Conservation (phyloP, 2,329 filamentous ascomycete species). For the Aureobasidium sp. region DNA sequence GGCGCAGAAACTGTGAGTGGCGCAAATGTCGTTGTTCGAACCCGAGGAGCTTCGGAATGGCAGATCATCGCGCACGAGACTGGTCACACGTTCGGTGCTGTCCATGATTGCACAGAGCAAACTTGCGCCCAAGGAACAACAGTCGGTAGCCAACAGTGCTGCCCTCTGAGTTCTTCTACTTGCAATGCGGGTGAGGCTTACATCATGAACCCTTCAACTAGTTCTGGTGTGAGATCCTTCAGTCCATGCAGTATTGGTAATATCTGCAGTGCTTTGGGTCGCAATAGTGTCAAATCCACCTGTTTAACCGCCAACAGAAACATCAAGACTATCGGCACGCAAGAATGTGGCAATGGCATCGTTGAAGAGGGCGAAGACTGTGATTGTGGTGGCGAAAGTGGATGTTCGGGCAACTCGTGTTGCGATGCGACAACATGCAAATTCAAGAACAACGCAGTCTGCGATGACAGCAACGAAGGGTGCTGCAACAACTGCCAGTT, state of each 20-base stretch:
- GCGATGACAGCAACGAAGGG: slow-evolving; percentile 76
- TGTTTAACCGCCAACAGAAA: slow-evolving; percentile 80
- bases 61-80: slow-evolving; percentile 92
- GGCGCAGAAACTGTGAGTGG: slow-evolving; percentile 67
- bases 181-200: slow-evolving; percentile 73
- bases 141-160: slow-evolving; percentile 62
- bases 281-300: slow-evolving; percentile 62
- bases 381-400: slow-evolving; percentile 73
- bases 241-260: slow-evolving; percentile 88
- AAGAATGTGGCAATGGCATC: slow-evolving; percentile 92
- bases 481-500: slow-evolving; percentile 70
- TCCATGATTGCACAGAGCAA: slow-evolving; percentile 75
- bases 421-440: slow-evolving; percentile 82
- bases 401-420: slow-evolving; percentile 68
- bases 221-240: slow-evolving; percentile 63
- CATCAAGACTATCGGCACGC: slow-evolving; percentile 70
- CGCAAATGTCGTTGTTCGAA: slow-evolving; percentile 82
- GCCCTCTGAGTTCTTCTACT: slow-evolving; percentile 56
- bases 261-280: slow-evolving; percentile 76
- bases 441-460: slow-evolving; percentile 66
- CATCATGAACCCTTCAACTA: slow-evolving; percentile 95
- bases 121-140: slow-evolving; percentile 57
- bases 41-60: slow-evolving; percentile 64
- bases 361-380: slow-evolving; percentile 92
- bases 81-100: slow-evolving; percentile 90